phyloP scores from a whole-genome alignment of 2,329 filamentous ascomycete genomes.

The Aspergillus jensenii region DNA sequence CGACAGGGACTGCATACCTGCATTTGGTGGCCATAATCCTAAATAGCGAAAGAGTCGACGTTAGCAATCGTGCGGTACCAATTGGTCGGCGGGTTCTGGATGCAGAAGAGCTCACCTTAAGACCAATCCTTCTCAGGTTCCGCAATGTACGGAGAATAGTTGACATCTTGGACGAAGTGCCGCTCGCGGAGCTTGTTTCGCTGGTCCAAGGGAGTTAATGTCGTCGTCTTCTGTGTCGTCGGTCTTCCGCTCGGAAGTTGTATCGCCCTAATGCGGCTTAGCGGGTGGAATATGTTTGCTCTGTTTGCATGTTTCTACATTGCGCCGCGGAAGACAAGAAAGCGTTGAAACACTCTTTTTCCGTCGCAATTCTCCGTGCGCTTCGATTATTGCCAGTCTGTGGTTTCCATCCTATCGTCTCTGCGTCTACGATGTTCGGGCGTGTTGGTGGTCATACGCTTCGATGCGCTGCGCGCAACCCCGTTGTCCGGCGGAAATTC shows the following conservation, averaged over 20 bases:
- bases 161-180: constrained; percentile 68
- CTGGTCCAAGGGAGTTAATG: not conserved
- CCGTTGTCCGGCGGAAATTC: constrained; percentile 31
- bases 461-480: constrained; percentile 33
- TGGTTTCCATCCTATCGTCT: not conserved
- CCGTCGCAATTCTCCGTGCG: not conserved
- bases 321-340: constrained; percentile 1
- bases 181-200: constrained; percentile 5
- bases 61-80: constrained; percentile 35
- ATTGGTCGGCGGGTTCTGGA: constrained; percentile 12
- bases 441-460: constrained; percentile 40
- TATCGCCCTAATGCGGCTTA: constrained; percentile 24
- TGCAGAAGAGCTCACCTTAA: constrained; percentile 63
- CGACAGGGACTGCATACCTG: constrained; percentile 58
- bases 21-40: constrained; percentile 93
- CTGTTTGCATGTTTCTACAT: constrained; percentile 30
- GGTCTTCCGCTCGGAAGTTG: constrained; percentile 22
- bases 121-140: constrained; percentile 81
- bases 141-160: constrained; percentile 80
- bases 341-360: not conserved
- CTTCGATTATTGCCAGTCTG: not conserved
- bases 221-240: constrained; percentile 9
- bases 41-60: constrained; percentile 23
- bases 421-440: constrained; percentile 33
- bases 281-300: constrained; percentile 30